Base-by-base conservation (phyloP, 306 rosid genomes). In the peach (Prunus persica) region DNA sequence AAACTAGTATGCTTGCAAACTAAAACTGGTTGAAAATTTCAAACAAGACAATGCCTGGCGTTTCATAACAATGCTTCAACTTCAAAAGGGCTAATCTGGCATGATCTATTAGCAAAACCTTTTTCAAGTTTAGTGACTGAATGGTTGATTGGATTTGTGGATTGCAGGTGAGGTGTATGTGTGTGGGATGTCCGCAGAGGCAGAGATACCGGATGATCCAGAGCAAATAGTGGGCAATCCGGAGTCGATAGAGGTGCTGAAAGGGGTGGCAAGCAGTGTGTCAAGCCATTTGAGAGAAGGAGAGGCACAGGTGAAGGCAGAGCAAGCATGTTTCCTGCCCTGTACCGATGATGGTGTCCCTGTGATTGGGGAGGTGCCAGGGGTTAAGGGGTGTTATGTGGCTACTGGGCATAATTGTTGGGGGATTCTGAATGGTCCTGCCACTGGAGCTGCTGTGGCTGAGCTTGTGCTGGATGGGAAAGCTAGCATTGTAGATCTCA, bases 371-470 rank as follows among this genome's bases (percentile, higher is more conserved):
- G 96, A 88, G 78, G 47, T 92, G 65, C 91, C 93, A 0, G 96
- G 84, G 22, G 50, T 89, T 24, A 80, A 79, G 38, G 96, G 89
- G 4, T 95, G 97, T 71, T 92, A 86, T 78, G 97, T 95, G 30
- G 96, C 96, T 0, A 95, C 97, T 0, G 97, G 97, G 11, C 97
- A 92, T 64, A 89, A 87, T 66, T 90, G 97, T 67, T 92, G 98
- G 97, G 98, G 97, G 32, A 90, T 95, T 84, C 83, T 95, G 7
- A 95, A 95, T 79, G 98, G 89, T 27, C 97, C 97, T 8, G 98
- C 98, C 47, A 95, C 97, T 57, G 98, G 97, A 1, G 96, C 90
- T 83, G 92, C 97, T 16, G 30, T 95, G 78, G 92, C 98, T 25
- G 92, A 95, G 78, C 97, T 95, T 83, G 70, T 95, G 11, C 63